Percentiles rank a stretch among this genome's conserved stretches.
Evolutionary conservation across 2,329 filamentous ascomycete species (phyloP).

Genomic region (Ophiostoma sp.): DNA sequence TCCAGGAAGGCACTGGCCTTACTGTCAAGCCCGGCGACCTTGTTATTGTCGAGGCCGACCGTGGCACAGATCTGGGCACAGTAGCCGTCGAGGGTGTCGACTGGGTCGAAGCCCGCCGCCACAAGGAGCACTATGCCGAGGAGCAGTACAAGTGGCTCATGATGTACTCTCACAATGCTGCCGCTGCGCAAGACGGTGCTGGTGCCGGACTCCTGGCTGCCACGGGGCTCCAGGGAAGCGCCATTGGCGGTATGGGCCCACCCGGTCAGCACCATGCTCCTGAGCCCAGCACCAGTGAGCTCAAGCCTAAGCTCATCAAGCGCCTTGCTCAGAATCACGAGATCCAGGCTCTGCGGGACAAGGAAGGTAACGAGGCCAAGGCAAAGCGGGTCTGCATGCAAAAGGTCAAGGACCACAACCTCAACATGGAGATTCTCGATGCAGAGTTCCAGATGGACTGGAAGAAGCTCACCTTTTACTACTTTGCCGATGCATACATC

Average conservation of each 20-base stretch:
- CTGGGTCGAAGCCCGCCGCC: conserved; percentile 78
- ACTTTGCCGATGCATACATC: conserved; percentile 96
- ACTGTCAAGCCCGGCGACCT: conserved; percentile 86
- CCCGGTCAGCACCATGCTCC: conserved; percentile 68
- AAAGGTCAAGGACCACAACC: conserved; percentile 87
- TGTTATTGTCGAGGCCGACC: conserved; percentile 95
- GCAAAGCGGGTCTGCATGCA: conserved; percentile 95
- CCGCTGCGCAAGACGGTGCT: conserved; percentile 55
- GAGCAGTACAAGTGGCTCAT: conserved; percentile 98
- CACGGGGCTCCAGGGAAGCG: conserved; percentile 60
- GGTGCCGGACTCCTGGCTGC: conserved; percentile 59
- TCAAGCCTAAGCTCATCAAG: conserved; percentile 96
- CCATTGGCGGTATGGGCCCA: conserved; percentile 73
- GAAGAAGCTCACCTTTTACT: conserved; percentile 98
- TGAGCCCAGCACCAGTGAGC: conserved; percentile 65
- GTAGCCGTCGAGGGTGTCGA: conserved; percentile 84
- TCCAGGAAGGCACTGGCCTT: conserved; percentile 89
- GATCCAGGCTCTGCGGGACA: conserved; percentile 81
- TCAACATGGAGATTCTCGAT: conserved; percentile 95
- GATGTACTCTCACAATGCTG: conserved; percentile 88
- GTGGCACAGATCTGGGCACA: conserved; percentile 90
- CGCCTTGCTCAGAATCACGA: conserved; percentile 88
- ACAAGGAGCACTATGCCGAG: conserved; percentile 86
- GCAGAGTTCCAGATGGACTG: conserved; percentile 99
- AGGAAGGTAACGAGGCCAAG: conserved; percentile 96